Percentiles rank a stretch among this genome's conserved stretches.
phyloP scores from a whole-genome alignment of 257 asterid species.

The Solanum lycopersicoides region DNA sequence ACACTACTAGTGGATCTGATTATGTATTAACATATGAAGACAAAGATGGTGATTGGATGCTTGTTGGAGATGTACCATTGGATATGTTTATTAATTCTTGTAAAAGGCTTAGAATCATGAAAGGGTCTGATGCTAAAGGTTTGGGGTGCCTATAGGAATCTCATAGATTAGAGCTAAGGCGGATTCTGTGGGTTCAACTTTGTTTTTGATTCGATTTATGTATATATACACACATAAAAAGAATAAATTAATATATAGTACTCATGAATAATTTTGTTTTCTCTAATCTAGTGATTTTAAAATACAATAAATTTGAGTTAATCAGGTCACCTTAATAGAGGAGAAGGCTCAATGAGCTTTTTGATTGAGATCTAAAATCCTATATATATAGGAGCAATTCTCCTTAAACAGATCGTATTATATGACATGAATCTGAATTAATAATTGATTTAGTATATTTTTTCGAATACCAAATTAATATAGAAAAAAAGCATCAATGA shows the following conservation, averaged over 20 bases:
- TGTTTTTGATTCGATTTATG: not conserved
- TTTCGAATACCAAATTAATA: not conserved
- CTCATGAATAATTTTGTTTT: not conserved
- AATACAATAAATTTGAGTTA: not conserved
- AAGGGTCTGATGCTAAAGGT: not conserved
- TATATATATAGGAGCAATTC: too few relatives aligned
- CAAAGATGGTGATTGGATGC: constrained; percentile 2
- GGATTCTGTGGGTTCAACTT: not conserved
- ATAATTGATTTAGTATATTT: not conserved
- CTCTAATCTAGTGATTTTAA: not conserved
- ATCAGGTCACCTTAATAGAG: not conserved
- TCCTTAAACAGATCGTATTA: too few relatives aligned
- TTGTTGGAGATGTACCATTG: not conserved
- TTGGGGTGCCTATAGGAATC: not conserved
- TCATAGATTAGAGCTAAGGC: not conserved
- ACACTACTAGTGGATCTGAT: not conserved
- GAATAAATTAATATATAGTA: not conserved
- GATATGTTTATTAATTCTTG: not conserved
- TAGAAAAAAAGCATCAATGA: not conserved
- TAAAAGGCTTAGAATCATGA: not conserved
- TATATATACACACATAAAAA: not conserved
- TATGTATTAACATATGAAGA: not conserved
- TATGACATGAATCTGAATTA: not conserved
- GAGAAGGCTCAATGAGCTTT: not conserved
- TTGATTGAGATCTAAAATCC: not conserved